Percentiles rank a stretch among this genome's conserved stretches.
Conservation (phyloP, 306 rosid genomes). For the Hippophae rhamnoides region DNA sequence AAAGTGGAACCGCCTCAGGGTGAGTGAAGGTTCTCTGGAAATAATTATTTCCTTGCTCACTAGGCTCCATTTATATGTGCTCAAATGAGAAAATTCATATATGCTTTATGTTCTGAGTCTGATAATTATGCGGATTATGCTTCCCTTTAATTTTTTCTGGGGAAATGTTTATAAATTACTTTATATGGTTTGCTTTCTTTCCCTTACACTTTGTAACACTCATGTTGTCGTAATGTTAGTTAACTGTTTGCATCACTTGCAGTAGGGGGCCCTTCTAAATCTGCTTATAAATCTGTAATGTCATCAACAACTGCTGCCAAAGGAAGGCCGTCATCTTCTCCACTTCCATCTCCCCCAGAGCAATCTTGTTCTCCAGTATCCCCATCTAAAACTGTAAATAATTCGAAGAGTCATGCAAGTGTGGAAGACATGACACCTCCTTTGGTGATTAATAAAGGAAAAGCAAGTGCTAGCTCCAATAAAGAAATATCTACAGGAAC, state of each 20-base stretch:
- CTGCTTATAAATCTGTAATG: constrained; percentile 48
- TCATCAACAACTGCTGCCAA: constrained; percentile 43
- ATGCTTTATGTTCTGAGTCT: not conserved
- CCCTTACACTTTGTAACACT: not conserved
- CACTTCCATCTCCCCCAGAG: constrained; percentile 68
- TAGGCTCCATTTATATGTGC: not conserved
- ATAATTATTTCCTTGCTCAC: constrained; percentile 1
- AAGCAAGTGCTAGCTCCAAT: constrained; percentile 37
- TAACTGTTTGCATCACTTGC: constrained; percentile 18
- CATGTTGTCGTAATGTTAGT: not conserved
- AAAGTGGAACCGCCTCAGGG: constrained; percentile 73
- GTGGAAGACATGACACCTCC: constrained; percentile 46
- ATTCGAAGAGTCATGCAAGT: constrained; percentile 31
- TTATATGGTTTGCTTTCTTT: no score
- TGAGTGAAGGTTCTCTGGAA: constrained; percentile 26
- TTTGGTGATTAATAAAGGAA: constrained; percentile 44
- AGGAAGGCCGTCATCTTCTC: constrained; percentile 58
- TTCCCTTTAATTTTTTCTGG: no score
- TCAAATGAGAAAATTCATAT: not conserved
- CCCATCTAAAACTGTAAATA: constrained; percentile 48
- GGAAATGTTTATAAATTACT: no score
- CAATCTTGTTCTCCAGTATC: constrained; percentile 50
- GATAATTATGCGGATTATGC: no score
- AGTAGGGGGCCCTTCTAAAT: constrained; percentile 54
- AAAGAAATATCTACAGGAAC: constrained; percentile 45